Base-by-base conservation (phyloP, 2,329 filamentous ascomycete genomes). In the Whalleya microplaca region DNA sequence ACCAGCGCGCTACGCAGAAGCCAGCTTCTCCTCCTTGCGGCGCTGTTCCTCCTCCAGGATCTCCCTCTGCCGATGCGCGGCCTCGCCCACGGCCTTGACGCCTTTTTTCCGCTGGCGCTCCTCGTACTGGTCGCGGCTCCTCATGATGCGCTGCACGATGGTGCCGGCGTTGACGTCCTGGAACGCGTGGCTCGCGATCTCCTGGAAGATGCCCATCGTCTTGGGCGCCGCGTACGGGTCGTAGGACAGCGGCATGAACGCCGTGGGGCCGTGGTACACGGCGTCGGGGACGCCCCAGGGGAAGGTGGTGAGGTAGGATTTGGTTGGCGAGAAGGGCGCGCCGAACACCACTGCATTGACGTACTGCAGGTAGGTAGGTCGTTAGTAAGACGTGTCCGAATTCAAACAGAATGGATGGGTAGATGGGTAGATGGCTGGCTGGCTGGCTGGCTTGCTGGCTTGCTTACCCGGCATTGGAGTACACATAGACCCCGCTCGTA, bases 401-500 rank as follows among this genome's bases (percentile, higher is more conserved):
- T n/a, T n/a, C n/a, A n/a, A n/a, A n/a, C n/a, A n/a, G 21, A 23
- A 55, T 41, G n/a, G 14, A 19, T 40, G 27, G 14, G 29, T 14
- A 46, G 27, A 52, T n/a, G n/a, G n/a, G n/a, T n/a, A n/a, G n/a
- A n/a, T n/a, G n/a, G n/a, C n/a, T n/a, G n/a, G n/a, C n/a, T n/a
- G n/a, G n/a, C n/a, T n/a, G n/a, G n/a, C n/a, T n/a, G n/a, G n/a
- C n/a, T n/a, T n/a, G n/a, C n/a, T n/a, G n/a, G n/a, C n/a, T 20
- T 23, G 61, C 84, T 68, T 80, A 94, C 91, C 74, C 89, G 89
- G 80, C 95, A 99, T 71, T 99, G 95, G 61, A 98, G 79, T 27
- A 98, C 94, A 72, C 95, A 99, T 20, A 99, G 85, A 1, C 93
- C 93, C 42, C 95, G 89, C 79, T 99, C 95, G 69, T 94, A 96